Evolutionary conservation across 1,139 yeast species (phyloP).

Genomic region (Kazachstania sp.): DNA sequence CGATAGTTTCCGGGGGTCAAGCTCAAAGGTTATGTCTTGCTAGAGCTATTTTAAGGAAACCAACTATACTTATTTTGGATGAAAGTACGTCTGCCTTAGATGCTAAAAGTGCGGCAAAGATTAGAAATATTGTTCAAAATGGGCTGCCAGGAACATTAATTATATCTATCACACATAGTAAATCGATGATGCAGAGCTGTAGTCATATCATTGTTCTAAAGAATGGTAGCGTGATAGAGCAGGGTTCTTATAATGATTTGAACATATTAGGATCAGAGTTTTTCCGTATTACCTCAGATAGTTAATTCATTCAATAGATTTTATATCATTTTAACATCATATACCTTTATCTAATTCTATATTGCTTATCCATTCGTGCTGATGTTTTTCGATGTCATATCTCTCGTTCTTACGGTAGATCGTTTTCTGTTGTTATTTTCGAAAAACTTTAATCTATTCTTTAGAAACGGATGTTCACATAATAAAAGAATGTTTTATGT

Average conservation of each 20-base stretch:
- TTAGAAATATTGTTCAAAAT: conserved; percentile 33
- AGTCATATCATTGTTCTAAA: conserved; percentile 38
- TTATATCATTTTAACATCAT: not conserved
- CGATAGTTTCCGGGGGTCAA: conserved; percentile 70
- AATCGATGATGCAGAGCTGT: conserved; percentile 45
- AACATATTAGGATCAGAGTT: conserved; percentile 9
- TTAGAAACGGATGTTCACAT: not conserved
- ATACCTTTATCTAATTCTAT: not conserved
- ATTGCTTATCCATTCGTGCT: not conserved
- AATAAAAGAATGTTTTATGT: not conserved
- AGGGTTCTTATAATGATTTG: conserved; percentile 31
- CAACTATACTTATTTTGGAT: conserved; percentile 58
- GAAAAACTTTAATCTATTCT: not conserved
- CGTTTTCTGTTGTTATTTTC: no score
- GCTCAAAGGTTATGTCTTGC: conserved; percentile 70
- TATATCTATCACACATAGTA: conserved; percentile 51
- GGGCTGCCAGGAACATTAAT: conserved; percentile 25
- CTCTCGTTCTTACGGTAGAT: not conserved
- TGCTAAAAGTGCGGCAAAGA: conserved; percentile 41
- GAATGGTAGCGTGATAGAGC: conserved; percentile 39
- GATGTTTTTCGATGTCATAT: not conserved
- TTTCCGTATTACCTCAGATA: conserved; percentile 5
- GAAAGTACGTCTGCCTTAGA: conserved; percentile 80
- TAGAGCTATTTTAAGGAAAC: conserved; percentile 57
- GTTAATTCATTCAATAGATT: not conserved